A percentile compares a stretch with the other conserved stretches of the same genome.
Evolutionary conservation across 2,329 filamentous ascomycete species (phyloP).

Genomic region (Curvularia sp.): DNA sequence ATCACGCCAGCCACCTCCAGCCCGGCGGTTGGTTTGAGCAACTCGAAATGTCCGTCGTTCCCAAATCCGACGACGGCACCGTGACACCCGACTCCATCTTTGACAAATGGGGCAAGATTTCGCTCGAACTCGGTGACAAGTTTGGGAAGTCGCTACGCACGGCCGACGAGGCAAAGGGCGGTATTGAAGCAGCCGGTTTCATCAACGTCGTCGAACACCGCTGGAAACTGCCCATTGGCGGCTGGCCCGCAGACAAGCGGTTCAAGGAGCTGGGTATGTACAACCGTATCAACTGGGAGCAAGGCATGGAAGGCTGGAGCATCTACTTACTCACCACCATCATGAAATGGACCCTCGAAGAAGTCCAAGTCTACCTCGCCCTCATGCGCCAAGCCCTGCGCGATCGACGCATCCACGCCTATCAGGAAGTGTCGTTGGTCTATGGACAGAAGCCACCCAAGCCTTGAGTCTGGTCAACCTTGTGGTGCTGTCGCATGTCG

Average conservation of each 20-base stretch:
- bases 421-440: conserved; percentile 34
- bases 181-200: conserved; percentile 62
- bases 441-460: conserved; percentile 29
- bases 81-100: conserved; percentile 29
- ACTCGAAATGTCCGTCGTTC: conserved; percentile 34
- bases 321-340: conserved; percentile 32
- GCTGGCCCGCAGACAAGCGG: conserved; percentile 47
- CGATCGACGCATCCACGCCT: conserved; percentile 39
- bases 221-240: conserved; percentile 44
- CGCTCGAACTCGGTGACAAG: conserved; percentile 38
- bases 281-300: conserved; percentile 37
- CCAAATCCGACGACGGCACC: conserved; percentile 40
- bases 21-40: conserved; percentile 45
- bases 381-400: conserved; percentile 37
- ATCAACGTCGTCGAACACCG: conserved; percentile 58
- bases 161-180: conserved; percentile 49
- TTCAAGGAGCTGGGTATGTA: conserved; percentile 60
- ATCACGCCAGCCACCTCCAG: conserved; percentile 26
- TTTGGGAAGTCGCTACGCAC: conserved; percentile 49
- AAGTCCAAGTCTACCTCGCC: conserved; percentile 54
- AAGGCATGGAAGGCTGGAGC: conserved; percentile 41
- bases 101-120: conserved; percentile 37
- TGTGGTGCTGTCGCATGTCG: neutral
- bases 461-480: neutral
- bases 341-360: conserved; percentile 52